Conservation (phyloP, 108 stramenopile genomes). For the Phaeodactylum tricornutum region DNA sequence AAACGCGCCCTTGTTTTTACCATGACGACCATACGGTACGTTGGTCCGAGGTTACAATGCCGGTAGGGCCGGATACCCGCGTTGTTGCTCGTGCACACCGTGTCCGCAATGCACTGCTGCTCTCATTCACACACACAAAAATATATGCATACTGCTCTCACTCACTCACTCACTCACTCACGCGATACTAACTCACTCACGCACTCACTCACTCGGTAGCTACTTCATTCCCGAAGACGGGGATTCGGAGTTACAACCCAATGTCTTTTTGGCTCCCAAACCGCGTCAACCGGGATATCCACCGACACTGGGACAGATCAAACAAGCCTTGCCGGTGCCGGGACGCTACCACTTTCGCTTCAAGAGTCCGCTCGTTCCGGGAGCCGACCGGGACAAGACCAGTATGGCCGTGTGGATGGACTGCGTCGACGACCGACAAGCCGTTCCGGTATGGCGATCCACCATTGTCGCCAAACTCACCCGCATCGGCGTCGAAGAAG, state of each 20-base stretch:
- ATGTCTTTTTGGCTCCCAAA: conserved; percentile 88
- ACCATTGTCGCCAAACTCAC: conserved; percentile 73
- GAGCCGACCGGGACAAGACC: conserved; percentile 70
- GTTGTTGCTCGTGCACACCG: too few species aligned
- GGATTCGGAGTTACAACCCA: conserved; percentile 79
- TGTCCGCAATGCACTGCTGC: too few species aligned
- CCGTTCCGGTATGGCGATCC: conserved; percentile 65
- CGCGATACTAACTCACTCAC: too few species aligned
- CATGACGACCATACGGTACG: too few species aligned
- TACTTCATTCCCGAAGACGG: conserved; percentile 96
- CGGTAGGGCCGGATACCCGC: too few species aligned
- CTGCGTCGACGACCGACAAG: conserved; percentile 56
- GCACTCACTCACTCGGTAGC: too few species aligned
- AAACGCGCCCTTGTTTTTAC: too few species aligned
- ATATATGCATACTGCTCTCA: too few species aligned
- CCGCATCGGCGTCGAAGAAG: conserved; percentile 53
- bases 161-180: too few species aligned
- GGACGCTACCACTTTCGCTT: conserved; percentile 95
- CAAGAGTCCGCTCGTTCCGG: conserved; percentile 79
- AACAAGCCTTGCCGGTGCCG: conserved; percentile 82
- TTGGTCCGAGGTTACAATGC: too few species aligned
- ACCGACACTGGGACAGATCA: conserved; percentile 72
- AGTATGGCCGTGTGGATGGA: conserved; percentile 86
- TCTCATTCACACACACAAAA: too few species aligned
- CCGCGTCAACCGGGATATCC: conserved; percentile 58